Evolutionary conservation across 2,329 filamentous ascomycete species (phyloP).

Genomic region (Fusarium lyarnte): DNA sequence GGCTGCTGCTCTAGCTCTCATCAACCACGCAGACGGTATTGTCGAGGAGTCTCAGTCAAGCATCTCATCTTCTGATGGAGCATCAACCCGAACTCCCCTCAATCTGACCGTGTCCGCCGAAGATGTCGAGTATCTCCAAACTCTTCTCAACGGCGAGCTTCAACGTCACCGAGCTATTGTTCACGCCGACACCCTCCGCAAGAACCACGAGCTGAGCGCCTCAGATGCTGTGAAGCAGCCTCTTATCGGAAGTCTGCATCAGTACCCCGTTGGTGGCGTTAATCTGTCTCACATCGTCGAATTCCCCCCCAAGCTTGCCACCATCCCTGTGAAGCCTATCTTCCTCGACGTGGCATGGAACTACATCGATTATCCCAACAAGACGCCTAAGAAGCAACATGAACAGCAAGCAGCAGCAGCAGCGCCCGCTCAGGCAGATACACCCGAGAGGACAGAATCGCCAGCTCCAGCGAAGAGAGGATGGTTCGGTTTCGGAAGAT

Average conservation of each 20-base stretch:
- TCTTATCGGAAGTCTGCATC: constrained; percentile 77
- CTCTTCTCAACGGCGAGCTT: constrained; percentile 74
- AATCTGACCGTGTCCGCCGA: constrained; percentile 73
- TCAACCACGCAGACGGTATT: constrained; percentile 75
- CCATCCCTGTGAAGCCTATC: constrained; percentile 90
- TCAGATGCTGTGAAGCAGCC: constrained; percentile 53
- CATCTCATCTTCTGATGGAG: constrained; percentile 50
- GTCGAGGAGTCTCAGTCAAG: constrained; percentile 62
- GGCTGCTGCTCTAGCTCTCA: constrained; percentile 85
- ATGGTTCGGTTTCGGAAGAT: constrained; percentile 80
- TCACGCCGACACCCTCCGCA: constrained; percentile 75
- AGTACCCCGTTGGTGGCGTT: constrained; percentile 76
- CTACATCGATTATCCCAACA: constrained; percentile 90
- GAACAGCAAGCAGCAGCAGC: constrained; percentile 25
- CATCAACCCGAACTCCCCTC: constrained; percentile 57
- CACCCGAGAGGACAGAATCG: constrained; percentile 38
- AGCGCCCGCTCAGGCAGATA: constrained; percentile 41
- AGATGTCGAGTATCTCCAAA: constrained; percentile 67
- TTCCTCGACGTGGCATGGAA: constrained; percentile 99
- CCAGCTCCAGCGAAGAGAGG: constrained; percentile 66
- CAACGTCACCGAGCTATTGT: constrained; percentile 87
- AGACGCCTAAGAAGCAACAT: constrained; percentile 45
- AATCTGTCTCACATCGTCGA: constrained; percentile 84
- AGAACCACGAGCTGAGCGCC: constrained; percentile 57
- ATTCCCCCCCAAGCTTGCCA: constrained; percentile 84